phyloP scores from a whole-genome alignment of 441 rosid species.

The Arabidopsis lyrata region DNA sequence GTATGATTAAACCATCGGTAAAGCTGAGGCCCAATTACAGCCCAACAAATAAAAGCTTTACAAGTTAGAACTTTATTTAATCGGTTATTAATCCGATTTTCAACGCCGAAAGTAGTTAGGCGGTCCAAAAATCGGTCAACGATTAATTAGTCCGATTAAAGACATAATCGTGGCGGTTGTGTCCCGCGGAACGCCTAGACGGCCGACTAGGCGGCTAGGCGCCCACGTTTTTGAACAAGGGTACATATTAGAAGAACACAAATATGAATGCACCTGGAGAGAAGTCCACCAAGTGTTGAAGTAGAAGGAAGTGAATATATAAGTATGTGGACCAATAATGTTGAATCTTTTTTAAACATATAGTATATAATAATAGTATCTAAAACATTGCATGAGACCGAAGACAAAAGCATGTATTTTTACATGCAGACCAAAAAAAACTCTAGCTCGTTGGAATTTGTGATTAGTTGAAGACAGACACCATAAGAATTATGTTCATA shows the following conservation, averaged over 20 bases:
- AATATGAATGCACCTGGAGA: constrained; percentile 20
- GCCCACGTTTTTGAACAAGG: no score
- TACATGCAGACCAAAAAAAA: constrained; percentile 12
- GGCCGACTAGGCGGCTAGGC: no score
- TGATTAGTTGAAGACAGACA: constrained; percentile 15
- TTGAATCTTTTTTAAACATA: constrained; percentile 5
- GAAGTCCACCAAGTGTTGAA: constrained; percentile 28
- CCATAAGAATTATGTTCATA: not conserved
- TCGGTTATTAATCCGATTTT: no score
- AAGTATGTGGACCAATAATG: constrained; percentile 39
- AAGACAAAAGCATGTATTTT: not conserved
- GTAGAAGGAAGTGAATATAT: constrained; percentile 28
- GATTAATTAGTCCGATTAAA: no score
- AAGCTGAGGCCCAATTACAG: no score
- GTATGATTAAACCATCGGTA: no score
- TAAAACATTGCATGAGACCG: constrained; percentile 1
- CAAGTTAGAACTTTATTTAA: no score
- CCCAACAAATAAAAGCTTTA: no score
- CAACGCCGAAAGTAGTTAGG: no score
- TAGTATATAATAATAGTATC: not conserved
- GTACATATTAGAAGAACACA: constrained; percentile 21
- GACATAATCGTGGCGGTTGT: no score
- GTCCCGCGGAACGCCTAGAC: no score
- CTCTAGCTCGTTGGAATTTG: constrained; percentile 17
- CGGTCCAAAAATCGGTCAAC: no score